phyloP scores from a whole-genome alignment of 352 stramenopile genomes.

The Phytophthora melonis region DNA sequence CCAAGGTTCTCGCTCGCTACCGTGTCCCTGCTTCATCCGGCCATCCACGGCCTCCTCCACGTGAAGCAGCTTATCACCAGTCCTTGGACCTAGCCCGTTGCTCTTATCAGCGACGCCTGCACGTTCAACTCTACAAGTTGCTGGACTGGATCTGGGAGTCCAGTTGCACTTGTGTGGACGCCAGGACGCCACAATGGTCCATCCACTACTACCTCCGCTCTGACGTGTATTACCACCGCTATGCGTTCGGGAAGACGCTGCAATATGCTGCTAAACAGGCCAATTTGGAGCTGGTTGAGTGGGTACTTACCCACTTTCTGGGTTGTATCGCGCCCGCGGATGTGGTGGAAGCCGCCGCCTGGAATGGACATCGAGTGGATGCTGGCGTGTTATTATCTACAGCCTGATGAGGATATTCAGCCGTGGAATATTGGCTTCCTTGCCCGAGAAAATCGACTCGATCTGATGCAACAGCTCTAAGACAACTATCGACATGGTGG shows the following conservation, averaged over 20 bases:
- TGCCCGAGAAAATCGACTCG: not conserved
- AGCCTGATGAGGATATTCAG: not conserved
- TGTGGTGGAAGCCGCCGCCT: not conserved
- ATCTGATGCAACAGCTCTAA: not conserved
- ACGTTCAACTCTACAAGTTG: not conserved
- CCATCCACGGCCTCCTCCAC: not conserved
- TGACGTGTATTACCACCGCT: not conserved
- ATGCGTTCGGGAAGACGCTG: not conserved
- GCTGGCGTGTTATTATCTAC: not conserved
- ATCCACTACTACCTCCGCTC: not conserved
- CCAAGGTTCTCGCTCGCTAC: not conserved
- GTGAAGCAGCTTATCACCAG: not conserved
- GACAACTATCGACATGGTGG: not conserved
- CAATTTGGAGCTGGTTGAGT: not conserved
- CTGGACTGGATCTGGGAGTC: not conserved
- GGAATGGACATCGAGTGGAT: not conserved
- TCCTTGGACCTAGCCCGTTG: not conserved
- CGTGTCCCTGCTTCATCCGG: not conserved
- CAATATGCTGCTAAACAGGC: not conserved
- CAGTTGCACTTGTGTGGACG: not conserved
- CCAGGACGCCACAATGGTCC: not conserved
- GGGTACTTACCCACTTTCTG: not conserved
- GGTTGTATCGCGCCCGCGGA: not conserved
- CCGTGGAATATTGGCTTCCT: not conserved
- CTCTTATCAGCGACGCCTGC: not conserved